These are phyloP conservation scores for Globisporangium radiosum DNA, from an alignment of 352 stramenopile genomes.

Conservation along the genomic window DNA sequence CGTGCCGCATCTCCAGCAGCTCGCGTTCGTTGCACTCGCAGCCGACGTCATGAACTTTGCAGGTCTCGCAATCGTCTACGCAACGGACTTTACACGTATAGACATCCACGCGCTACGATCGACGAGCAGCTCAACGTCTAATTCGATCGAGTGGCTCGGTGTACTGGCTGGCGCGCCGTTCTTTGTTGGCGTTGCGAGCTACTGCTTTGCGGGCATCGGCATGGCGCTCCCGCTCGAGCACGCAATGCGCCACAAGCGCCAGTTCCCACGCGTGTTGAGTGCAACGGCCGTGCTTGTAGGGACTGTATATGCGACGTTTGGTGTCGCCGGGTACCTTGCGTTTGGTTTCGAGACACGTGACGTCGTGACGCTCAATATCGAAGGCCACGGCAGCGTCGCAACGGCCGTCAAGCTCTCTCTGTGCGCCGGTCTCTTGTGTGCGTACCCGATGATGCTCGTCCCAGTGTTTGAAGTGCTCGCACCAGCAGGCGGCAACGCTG, in stretches of 20 bases:
- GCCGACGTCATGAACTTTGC: slow-evolving; percentile 72
- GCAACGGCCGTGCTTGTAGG: slow-evolving; percentile 45
- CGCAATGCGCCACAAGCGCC: slow-evolving; percentile 38
- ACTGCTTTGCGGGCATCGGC: slow-evolving; percentile 74
- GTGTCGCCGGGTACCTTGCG: slow-evolving; percentile 56
- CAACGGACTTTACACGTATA: slow-evolving; percentile 56
- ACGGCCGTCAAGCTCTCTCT: slow-evolving; percentile 72
- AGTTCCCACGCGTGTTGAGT: slow-evolving; percentile 51
- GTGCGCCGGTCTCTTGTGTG: slow-evolving; percentile 67
- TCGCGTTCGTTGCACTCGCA: slow-evolving; percentile 65
- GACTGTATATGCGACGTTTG: slow-evolving; percentile 64
- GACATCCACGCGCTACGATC: slow-evolving; percentile 3
- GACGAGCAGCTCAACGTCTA: slow-evolving; percentile 11
- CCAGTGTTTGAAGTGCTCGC: slow-evolving; percentile 49
- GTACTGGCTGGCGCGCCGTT: slow-evolving; percentile 50
- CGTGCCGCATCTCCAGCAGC: slow-evolving; percentile 55
- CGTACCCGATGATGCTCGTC: slow-evolving; percentile 86
- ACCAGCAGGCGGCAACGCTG: not conserved
- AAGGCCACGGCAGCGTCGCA: slow-evolving; percentile 26
- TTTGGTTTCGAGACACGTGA: slow-evolving; percentile 55
- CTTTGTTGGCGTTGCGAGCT: slow-evolving; percentile 70
- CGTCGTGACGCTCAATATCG: slow-evolving; percentile 79
- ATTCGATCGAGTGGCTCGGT: slow-evolving; percentile 24
- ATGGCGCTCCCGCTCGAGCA: slow-evolving; percentile 68
- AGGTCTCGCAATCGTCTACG: slow-evolving; percentile 59